Percentiles rank a stretch among this genome's conserved stretches.
Conservation (phyloP, 441 rosid species). For the Pelargonium citronellum region DNA sequence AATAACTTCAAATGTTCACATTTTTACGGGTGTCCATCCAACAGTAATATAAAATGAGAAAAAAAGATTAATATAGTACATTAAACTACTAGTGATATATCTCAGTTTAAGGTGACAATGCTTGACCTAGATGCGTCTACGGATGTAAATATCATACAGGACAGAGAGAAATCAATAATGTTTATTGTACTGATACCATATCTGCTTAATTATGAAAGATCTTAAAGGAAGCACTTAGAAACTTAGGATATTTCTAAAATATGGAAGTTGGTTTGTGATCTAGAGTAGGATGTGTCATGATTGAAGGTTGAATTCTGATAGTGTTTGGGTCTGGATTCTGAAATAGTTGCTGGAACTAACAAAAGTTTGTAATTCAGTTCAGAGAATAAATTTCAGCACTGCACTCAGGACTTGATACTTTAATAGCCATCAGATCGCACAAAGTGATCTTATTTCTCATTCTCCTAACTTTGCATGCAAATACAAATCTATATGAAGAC, state of each 20-base stretch:
- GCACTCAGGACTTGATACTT: too few relatives aligned
- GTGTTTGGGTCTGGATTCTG: neutral
- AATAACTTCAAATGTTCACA: neutral
- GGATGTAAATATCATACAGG: neutral
- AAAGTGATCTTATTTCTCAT: neutral
- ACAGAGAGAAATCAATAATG: neutral
- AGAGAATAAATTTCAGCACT: neutral
- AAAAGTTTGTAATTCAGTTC: neutral
- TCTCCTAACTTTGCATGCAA: neutral
- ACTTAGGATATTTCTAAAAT: neutral
- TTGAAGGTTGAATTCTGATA: neutral
- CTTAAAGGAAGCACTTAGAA: neutral
- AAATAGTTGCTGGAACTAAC: neutral
- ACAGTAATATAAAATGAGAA: neutral
- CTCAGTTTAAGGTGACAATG: neutral
- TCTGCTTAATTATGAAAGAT: neutral
- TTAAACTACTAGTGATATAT: neutral
- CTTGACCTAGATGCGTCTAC: neutral
- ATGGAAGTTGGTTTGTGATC: constrained; percentile 1
- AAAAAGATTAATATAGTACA: neutral
- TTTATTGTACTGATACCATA: neutral
- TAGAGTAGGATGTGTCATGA: constrained; percentile 1
- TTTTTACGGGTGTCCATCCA: neutral
- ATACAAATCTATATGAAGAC: neutral
- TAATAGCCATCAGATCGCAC: neutral